Evolutionary conservation across 176 grass and related monocot genomes (phyloP), one percentile per base, ranked within the genome.

Genomic region (Ampelocalamus luodianensis): DNA sequence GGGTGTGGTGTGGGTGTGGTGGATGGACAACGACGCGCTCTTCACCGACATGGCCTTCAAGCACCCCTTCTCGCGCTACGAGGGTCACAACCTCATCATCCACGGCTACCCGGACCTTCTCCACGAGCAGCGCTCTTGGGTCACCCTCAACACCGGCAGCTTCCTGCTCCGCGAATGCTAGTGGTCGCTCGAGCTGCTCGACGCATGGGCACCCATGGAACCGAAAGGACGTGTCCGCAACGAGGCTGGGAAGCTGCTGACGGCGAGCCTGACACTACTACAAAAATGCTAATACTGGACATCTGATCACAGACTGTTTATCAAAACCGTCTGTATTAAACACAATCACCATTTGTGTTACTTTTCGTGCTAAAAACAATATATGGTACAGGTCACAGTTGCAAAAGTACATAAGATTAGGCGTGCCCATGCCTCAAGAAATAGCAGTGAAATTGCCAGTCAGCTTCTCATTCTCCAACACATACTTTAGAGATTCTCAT

Each of bases 1-100:
- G n/a, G n/a, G n/a, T n/a, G n/a, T n/a, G n/a, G n/a, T n/a, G 87
- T 94, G 92, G 92, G 66, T 92, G 37, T 92, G 93, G 93, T 94
- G 93, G 93, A 66, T 92, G 87, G 93, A 94, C 87, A 60, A 53
- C 76, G 85, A 85, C 78, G 79, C 93, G 9, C 26, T 94, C 22
- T 59, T 92, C 78, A 94, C 90, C 37, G 93, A 94, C 90, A 94
- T 94, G 90, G 90, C 79, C 3, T 94, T 94, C 72, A 82, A 86
- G 72, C 86, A n/a, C 90, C 58, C 93, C 0, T 74, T 92, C 6
- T 8, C 27, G 2, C 86, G 88, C 1, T 95, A 95, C 68, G 63
- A 72, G n/a, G 20, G 38, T 6, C 50, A 64, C 79, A 86, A 95
- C 77, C 84, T 95, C 65, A 81, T 92, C 61, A 39, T 92, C 22